A percentile compares a stretch with the other conserved stretches of the same genome.
phyloP scores from a whole-genome alignment of 352 stramenopile species.

The Phytophthora podocarpi region DNA sequence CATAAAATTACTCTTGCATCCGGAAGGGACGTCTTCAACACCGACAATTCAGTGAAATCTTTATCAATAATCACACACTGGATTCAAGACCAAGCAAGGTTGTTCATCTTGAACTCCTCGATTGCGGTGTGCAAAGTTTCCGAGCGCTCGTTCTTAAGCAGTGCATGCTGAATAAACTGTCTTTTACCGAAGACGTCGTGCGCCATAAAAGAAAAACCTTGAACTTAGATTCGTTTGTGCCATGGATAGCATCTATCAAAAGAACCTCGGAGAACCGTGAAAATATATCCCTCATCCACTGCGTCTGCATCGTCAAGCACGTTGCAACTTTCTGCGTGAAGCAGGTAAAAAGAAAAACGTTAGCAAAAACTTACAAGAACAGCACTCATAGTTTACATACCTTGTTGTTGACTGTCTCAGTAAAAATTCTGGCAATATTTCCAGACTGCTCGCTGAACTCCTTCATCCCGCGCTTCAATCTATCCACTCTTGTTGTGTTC shows the following conservation, averaged over 20 bases:
- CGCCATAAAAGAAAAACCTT: neutral
- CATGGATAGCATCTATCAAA: constrained; percentile 2
- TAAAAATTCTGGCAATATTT: too few species aligned
- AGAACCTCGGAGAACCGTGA: neutral
- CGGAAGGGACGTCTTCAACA: constrained; percentile 13
- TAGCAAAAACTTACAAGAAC: too few species aligned
- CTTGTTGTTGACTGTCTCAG: too few species aligned
- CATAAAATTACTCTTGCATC: constrained; percentile 22
- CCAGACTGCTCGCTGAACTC: too few species aligned
- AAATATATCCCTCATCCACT: neutral
- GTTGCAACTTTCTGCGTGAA: constrained; percentile 2
- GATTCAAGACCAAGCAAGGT: constrained; percentile 7
- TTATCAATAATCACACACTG: constrained; percentile 29
- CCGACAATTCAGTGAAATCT: constrained; percentile 28
- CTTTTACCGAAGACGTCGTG: constrained; percentile 13
- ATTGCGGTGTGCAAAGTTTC: neutral
- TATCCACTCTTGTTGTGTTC: neutral
- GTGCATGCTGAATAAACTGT: constrained; percentile 1
- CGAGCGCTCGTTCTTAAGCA: neutral
- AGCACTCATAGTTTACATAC: too few species aligned
- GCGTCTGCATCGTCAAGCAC: neutral
- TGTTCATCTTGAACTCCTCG: constrained; percentile 8
- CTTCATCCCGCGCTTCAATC: neutral
- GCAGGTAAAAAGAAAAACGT: too few species aligned
- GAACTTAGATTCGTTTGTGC: neutral